Evolutionary conservation across 2,329 filamentous ascomycete genomes (phyloP), one percentile per base, ranked within the genome.

Genomic region (Berkeleyomyces rouxiae): DNA sequence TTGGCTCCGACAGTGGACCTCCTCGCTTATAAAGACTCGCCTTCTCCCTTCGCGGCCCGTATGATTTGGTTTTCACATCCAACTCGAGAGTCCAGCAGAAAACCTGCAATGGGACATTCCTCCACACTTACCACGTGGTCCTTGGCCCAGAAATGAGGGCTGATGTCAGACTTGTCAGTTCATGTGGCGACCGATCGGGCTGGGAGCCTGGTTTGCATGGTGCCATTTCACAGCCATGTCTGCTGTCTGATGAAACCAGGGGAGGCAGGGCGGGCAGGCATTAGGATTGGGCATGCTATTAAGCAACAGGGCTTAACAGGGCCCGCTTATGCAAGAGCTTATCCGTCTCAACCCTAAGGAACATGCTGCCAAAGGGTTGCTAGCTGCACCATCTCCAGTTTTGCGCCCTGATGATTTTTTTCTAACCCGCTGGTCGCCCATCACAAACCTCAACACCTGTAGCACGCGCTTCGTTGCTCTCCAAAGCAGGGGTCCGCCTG

Each of bases 171-270:
- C 11, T 55, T 55, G 51, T 55, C 51, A 55, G 51, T 55, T 55
- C 51, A 55, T 55, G 31, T 39, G 51, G 31, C 39, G 5, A 47
- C 44, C 16, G 42, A 10, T 53, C 44, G 37, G 47, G 59, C 59
- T 47, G 11, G 39, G 37, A 39, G 47, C 36, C 39, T 61, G 59
- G 36, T 43, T 61, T 42, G 46, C 59, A 61, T 61, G 44, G 59
- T 55, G 59, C 59, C 59, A 61, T 61, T 55, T 44, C 39, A 39
- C 23, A 46, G 10, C 39, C 39, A 51, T 61, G 59, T 61, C 46
- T 55, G 59, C 47, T 47, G 59, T 61, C 47, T 53, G 53, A 55
- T 55, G 51, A 55, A 55, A 55, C 51, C 11, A 55, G 33, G 7
- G 5, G 13, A 39, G 33, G 7, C 23, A 23, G 23, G 23, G 23